Evolutionary conservation across 208 protist genomes (phyloP).

Genomic region (Leishmania major): DNA sequence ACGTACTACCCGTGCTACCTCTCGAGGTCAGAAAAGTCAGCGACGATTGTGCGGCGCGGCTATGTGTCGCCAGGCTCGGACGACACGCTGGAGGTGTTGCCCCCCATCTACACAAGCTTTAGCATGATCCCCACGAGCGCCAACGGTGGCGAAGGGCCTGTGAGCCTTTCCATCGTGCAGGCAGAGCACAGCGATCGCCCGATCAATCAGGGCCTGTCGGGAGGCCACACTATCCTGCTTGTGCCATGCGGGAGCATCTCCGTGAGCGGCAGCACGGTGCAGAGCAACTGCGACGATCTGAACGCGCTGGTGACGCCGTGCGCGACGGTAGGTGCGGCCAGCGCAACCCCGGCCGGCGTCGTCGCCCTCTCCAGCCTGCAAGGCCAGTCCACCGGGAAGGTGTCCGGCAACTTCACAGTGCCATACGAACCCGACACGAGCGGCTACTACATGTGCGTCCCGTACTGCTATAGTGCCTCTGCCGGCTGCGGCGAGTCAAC

Average conservation of each 20-base stretch:
- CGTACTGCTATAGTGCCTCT: slow-evolving; percentile 65
- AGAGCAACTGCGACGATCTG: slow-evolving; percentile 40
- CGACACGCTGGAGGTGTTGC: slow-evolving; percentile 59
- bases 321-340: slow-evolving; percentile 26
- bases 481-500: slow-evolving; percentile 35
- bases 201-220: slow-evolving; percentile 60
- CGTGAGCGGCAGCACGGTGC: slow-evolving; percentile 17
- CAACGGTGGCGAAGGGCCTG: slow-evolving; percentile 57
- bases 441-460: slow-evolving; percentile 82
- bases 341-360: slow-evolving; percentile 13
- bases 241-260: slow-evolving; percentile 43
- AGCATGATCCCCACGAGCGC: slow-evolving; percentile 38
- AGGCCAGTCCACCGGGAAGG: slow-evolving; percentile 27
- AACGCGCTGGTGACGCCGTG: slow-evolving; percentile 55
- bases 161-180: slow-evolving; percentile 55
- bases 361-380: slow-evolving; percentile 36
- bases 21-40: slow-evolving; percentile 25
- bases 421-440: slow-evolving; percentile 47
- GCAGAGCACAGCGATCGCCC: slow-evolving; percentile 35
- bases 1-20: slow-evolving; percentile 85
- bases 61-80: slow-evolving; percentile 6
- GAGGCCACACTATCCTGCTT: slow-evolving; percentile 67
- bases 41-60: slow-evolving; percentile 45
- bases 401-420: slow-evolving; percentile 61
- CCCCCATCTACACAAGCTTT: slow-evolving; percentile 67